Conservation (phyloP, 306 rosid species). For the Fragaria nilgerrensis region DNA sequence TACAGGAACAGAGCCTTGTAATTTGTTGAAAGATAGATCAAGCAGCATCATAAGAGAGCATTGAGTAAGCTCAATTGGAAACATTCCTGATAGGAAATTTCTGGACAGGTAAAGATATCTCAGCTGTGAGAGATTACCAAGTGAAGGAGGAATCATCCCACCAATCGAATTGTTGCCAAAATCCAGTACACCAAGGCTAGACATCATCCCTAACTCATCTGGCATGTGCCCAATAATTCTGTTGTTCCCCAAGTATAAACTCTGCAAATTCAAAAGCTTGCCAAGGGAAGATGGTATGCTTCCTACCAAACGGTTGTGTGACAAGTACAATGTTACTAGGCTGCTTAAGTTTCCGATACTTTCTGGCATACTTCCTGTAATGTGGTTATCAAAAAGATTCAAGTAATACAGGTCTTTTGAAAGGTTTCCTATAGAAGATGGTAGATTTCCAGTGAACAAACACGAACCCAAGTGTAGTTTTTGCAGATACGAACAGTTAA, state of each 20-base stretch:
- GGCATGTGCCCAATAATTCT: constrained; percentile 25
- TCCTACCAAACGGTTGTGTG: constrained; percentile 14
- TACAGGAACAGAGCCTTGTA: constrained; percentile 20
- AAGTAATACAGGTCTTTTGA: constrained; percentile 29
- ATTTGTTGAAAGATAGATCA: constrained; percentile 27
- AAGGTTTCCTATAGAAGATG: constrained; percentile 26
- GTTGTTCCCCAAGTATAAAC: constrained; percentile 17
- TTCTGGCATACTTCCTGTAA: constrained; percentile 27
- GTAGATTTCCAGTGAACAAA: constrained; percentile 16
- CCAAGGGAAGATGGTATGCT: constrained; percentile 19
- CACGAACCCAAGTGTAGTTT: constrained; percentile 29
- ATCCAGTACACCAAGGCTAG: constrained; percentile 23
- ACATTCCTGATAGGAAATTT: constrained; percentile 17
- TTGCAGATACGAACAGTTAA: constrained; percentile 27
- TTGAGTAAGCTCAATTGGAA: constrained; percentile 17
- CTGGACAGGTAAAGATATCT: constrained; percentile 27
- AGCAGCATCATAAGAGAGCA: constrained; percentile 27
- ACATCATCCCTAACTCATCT: constrained; percentile 21
- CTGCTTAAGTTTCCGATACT: constrained; percentile 26
- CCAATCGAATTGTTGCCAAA: constrained; percentile 16
- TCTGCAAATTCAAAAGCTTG: constrained; percentile 24
- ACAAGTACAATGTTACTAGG: constrained; percentile 17
- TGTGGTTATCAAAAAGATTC: constrained; percentile 8
- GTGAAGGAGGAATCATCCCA: constrained; percentile 23
- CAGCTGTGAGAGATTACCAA: constrained; percentile 26